Base-by-base conservation (phyloP, 345 rosid genomes). In the Anastatica hierochuntica region DNA sequence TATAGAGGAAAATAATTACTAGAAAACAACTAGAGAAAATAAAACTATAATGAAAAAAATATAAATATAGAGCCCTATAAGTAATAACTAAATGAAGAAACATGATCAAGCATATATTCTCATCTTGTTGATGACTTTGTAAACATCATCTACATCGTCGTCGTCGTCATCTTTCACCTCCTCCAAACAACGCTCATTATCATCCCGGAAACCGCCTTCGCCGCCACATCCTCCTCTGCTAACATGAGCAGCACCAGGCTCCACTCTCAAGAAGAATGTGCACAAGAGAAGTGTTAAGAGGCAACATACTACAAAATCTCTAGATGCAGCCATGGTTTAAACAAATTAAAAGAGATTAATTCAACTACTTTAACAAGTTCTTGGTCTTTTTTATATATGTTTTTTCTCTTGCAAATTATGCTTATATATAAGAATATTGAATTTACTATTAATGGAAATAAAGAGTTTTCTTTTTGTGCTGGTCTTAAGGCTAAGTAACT, bases 91-190 rank as follows among this genome's bases (percentile, higher is more conserved):
- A 29, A 29, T 8, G 33, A 29, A 3, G 33, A 29, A 6, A 8
- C 42, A 52, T 10, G 51, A 40, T 67, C 52, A 67, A 60, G 66
- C 66, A 60, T 60, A 67, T 21, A 67, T 67, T 37, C 66, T 67
- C 72, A 67, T 60, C 21, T 60, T 53, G 56, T 67, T 60, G 14
- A 67, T 46, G 13, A 67, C 66, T 60, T 67, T 67, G 56, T 46
- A 67, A 60, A 67, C 72, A 60, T 67, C 72, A 67, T 67, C 72
- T 29, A 67, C 56, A 11, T 67, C 72, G 46, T 67, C 66, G 1
- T 60, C 71, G 33, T 60, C 71, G 19, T 60, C 62, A 13, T 60
- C 66, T 53, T 60, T 60, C 7, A 30, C 39, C 12, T 10, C 26
- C 38, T 60, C 61, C 14, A 60, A 54, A 41, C 71, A 60, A 15